phyloP scores from a whole-genome alignment of 805 yeast species.

The Candida schatavii region DNA sequence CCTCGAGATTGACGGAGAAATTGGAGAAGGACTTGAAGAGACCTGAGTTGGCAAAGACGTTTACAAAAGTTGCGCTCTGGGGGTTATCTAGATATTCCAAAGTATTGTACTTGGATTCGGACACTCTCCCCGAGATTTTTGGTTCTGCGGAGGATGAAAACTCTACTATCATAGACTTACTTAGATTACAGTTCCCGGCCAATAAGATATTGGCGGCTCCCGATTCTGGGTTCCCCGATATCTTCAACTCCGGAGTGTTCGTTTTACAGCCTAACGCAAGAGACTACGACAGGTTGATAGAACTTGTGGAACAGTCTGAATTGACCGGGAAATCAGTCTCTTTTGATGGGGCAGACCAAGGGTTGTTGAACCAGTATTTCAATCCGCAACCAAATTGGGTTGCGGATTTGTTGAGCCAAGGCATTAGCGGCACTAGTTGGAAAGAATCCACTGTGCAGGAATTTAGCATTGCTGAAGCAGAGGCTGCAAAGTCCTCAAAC shows the following conservation, averaged over 20 bases:
- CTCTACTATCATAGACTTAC: conserved; percentile 28
- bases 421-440: background rate
- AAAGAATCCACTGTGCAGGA: background rate
- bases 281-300: conserved; percentile 41
- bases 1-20: conserved; percentile 22
- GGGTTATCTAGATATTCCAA: conserved; percentile 40
- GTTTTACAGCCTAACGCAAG: conserved; percentile 50
- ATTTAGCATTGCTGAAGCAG: background rate
- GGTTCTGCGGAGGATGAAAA: conserved; percentile 13
- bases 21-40: conserved; percentile 39
- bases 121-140: conserved; percentile 44
- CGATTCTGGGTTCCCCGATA: conserved; percentile 91
- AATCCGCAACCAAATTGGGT: conserved; percentile 43
- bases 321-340: conserved; percentile 18
- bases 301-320: conserved; percentile 18
- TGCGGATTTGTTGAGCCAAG: conserved; percentile 7
- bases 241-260: conserved; percentile 79
- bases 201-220: conserved; percentile 55
- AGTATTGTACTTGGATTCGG: conserved; percentile 63
- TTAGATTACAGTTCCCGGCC: conserved; percentile 21
- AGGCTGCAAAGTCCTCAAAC: conserved; percentile 14
- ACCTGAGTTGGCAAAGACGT: conserved; percentile 51
- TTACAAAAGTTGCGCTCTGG: conserved; percentile 61
- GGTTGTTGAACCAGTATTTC: conserved; percentile 76
- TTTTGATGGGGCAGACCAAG: conserved; percentile 94